Base-by-base conservation (phyloP, 352 stramenopile genomes). In the Globisporangium irregulare region DNA sequence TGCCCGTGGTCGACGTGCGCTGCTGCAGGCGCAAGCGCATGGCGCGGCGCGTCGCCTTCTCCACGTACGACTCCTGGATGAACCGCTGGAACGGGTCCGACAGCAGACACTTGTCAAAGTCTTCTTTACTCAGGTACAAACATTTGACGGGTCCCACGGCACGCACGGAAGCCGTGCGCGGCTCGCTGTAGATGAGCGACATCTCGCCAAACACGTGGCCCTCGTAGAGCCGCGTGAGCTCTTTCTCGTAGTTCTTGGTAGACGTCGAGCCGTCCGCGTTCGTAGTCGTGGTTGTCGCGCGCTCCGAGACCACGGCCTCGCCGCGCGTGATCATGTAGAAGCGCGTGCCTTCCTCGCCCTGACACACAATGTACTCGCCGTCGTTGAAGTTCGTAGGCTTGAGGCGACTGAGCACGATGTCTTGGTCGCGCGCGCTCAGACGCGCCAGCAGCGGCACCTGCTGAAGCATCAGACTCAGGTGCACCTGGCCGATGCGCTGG, bases 321-420 rank as follows among this genome's bases (percentile, higher is more conserved):
- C 90, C 90, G 20, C 87, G 78, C 34, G 88, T 95, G 68, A 97
- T 97, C 79, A 97, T 95, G 60, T 96, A 97, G 48, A 97, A 96
- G 32, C 87, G 82, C 55, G 80, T 89, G 25, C 90, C 89, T 78
- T 95, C 82, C 20, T 97, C 89, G 63, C 90, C 90, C 66, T 97
- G 88, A n/a, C 80, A 85, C 22, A 97, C 87, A 74, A 97, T 95
- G 71, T 90, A 95, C 60, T 97, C 90, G 8, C 89, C 89, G 57
- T 95, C 82, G 27, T 74, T 89, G 38, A 96, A 96, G 62, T 94
- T 94, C 32, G 87, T 77, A 15, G 90, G 87, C 68, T 89, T 80
- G 59, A 97, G 80, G 14, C 86, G 84, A 46, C 84, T 91, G 0
- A 96, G 78, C 32, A 96, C 86, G 27, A 88, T 85, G 68, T 96